phyloP scores from a whole-genome alignment of 2,329 filamentous ascomycete species.

The Ophiostoma piceae region DNA sequence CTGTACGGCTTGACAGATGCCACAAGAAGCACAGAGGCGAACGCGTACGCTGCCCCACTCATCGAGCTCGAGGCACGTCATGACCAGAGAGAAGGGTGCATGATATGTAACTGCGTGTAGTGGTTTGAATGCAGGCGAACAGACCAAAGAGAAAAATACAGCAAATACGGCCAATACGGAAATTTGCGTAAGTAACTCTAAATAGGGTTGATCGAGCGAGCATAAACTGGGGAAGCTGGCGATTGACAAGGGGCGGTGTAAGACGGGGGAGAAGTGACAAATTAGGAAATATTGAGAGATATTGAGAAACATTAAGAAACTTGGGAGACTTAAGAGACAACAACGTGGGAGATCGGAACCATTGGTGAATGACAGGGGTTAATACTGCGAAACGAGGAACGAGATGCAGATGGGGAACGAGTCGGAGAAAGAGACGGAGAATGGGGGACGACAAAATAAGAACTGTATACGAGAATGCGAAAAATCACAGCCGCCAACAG shows the following conservation, averaged over 20 bases:
- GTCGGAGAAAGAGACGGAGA: neutral
- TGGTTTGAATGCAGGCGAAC: neutral
- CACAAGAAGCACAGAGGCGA: neutral
- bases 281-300: constrained; percentile 3
- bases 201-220: neutral
- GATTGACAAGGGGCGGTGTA: constrained; percentile 11
- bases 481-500: neutral
- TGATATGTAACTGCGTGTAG: neutral
- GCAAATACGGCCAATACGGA: neutral
- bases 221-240: neutral
- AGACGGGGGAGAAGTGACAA: neutral
- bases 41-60: constrained; percentile 15
- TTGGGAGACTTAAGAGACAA: neutral
- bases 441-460: neutral
- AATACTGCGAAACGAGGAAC: neutral
- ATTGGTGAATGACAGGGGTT: neutral
- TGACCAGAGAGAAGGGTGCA: neutral
- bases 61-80: constrained; percentile 2
- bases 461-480: constrained; percentile 2
- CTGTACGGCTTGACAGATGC: constrained; percentile 3
- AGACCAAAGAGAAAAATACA: neutral
- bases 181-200: neutral
- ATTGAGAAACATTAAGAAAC: neutral
- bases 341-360: neutral
- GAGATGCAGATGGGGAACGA: neutral